These are phyloP conservation scores for Plenodomus biglobosus DNA, from an alignment of 2,329 filamentous ascomycete species.

Conservation along the genomic window DNA sequence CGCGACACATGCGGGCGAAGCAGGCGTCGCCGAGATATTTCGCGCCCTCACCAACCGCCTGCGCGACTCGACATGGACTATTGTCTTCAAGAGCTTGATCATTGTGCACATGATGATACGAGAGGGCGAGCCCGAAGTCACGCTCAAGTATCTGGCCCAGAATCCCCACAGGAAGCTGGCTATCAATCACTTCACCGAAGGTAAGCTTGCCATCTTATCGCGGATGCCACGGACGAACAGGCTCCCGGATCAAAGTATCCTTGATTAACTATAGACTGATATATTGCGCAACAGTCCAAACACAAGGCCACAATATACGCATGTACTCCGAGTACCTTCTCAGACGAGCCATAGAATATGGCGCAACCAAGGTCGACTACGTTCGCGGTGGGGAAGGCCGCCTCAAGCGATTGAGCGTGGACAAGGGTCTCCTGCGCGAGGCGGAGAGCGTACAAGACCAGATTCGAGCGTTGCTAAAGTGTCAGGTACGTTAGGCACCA, in stretches of 20 bases:
- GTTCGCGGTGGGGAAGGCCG: slow-evolving; percentile 80
- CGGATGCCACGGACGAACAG: not conserved
- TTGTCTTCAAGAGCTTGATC: slow-evolving; percentile 96
- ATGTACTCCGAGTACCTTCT: slow-evolving; percentile 87
- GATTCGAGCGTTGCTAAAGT: slow-evolving; percentile 81
- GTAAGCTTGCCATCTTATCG: slow-evolving; percentile 54
- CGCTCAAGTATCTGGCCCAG: slow-evolving; percentile 78
- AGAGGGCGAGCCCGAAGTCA: slow-evolving; percentile 87
- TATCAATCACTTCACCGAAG: slow-evolving; percentile 89
- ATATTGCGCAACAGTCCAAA: slow-evolving; percentile 70
- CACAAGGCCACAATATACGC: slow-evolving; percentile 90
- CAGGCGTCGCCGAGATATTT: slow-evolving; percentile 93
- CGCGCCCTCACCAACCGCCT: slow-evolving; percentile 84
- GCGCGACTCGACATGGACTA: slow-evolving; percentile 98
- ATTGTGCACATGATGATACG: slow-evolving; percentile 97
- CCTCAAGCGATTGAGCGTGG: slow-evolving; percentile 81
- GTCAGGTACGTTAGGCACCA: slow-evolving; percentile 65
- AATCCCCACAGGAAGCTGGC: slow-evolving; percentile 76
- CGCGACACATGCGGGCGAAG: slow-evolving; percentile 91
- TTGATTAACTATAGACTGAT: slow-evolving; percentile 39
- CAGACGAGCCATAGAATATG: slow-evolving; percentile 78
- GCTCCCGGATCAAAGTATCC: not conserved
- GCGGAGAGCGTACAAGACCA: slow-evolving; percentile 89
- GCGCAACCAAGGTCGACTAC: slow-evolving; percentile 85
- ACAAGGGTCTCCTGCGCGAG: slow-evolving; percentile 89